These are phyloP conservation scores for Xylaria sp. DNA, from an alignment of 2,329 filamentous ascomycete species.

Conservation along the genomic window DNA sequence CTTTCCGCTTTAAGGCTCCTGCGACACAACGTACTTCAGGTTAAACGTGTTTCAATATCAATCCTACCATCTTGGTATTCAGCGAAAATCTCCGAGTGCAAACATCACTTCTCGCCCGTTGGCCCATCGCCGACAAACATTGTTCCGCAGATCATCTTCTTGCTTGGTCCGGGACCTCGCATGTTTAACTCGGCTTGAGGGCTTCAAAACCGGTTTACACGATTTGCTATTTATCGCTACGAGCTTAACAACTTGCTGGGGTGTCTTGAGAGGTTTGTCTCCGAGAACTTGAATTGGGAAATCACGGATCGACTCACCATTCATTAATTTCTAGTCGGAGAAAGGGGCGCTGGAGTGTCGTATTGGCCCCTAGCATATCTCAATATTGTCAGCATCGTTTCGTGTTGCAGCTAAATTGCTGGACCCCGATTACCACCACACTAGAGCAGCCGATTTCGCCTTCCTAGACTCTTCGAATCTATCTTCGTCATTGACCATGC, in stretches of 20 bases:
- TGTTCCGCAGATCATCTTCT: conserved; percentile 54
- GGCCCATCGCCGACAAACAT: conserved; percentile 37
- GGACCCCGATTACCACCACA: conserved; percentile 38
- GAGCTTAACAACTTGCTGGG: conserved; percentile 4
- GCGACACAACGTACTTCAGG: conserved; percentile 55
- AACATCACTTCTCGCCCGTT: conserved; percentile 24
- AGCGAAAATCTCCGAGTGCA: conserved; percentile 25
- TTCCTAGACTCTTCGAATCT: conserved; percentile 1
- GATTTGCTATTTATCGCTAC: conserved; percentile 25
- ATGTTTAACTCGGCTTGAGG: conserved; percentile 37
- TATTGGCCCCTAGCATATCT: conserved; percentile 14
- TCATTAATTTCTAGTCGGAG: conserved; percentile 8
- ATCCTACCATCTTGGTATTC: conserved; percentile 42
- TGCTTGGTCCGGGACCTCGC: conserved; percentile 51
- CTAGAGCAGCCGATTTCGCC: conserved; percentile 15
- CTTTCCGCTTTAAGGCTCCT: conserved; percentile 48
- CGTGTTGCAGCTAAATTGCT: conserved; percentile 37
- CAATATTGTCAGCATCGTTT: conserved; percentile 18
- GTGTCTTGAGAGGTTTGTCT: conserved; percentile 8
- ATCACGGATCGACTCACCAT: conserved; percentile 9
- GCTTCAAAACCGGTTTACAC: conserved; percentile 33
- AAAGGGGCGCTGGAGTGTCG: conserved; percentile 4
- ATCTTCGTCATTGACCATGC: conserved; percentile 42
- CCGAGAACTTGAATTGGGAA: neutral
- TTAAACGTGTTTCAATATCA: conserved; percentile 48